These are phyloP conservation scores for Anthracocystis setariae DNA, from an alignment of 1,284 basidiomycete genomes.

Conservation along the genomic window DNA sequence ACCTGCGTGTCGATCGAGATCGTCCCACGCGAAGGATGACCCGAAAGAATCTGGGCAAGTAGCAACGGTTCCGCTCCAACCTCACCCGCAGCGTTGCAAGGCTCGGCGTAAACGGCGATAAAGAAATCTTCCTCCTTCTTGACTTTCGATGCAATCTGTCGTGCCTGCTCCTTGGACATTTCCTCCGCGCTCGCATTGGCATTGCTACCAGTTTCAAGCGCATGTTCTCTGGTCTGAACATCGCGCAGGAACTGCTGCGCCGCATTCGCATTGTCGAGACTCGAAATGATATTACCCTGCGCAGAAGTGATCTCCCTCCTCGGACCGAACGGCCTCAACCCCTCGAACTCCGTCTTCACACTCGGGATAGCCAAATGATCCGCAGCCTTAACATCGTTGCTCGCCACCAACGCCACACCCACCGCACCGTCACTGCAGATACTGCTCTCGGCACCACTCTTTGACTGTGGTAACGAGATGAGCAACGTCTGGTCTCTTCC, in stretches of 20 bases:
- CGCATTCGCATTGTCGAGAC: slow-evolving; percentile 76
- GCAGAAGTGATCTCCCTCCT: slow-evolving; percentile 75
- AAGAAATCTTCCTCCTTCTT: slow-evolving; percentile 79
- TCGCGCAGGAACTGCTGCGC: slow-evolving; percentile 76
- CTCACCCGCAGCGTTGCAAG: not conserved
- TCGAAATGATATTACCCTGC: slow-evolving; percentile 81
- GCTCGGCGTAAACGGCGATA: slow-evolving; percentile 69
- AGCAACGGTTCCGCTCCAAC: slow-evolving; percentile 18
- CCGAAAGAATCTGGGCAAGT: slow-evolving; percentile 73
- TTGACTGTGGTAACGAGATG: slow-evolving; percentile 65
- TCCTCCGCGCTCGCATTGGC: slow-evolving; percentile 33
- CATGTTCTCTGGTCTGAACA: slow-evolving; percentile 69
- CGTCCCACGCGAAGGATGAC: slow-evolving; percentile 81
- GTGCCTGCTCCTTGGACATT: slow-evolving; percentile 40
- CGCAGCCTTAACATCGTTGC: slow-evolving; percentile 19
- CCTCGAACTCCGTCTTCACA: slow-evolving; percentile 71
- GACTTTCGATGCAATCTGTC: slow-evolving; percentile 51
- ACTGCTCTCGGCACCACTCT: slow-evolving; percentile 67
- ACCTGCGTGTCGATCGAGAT: slow-evolving; percentile 76
- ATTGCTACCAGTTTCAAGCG: slow-evolving; percentile 10
- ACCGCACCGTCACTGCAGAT: slow-evolving; percentile 76
- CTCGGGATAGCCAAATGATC: slow-evolving; percentile 49
- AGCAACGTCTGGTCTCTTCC: slow-evolving; percentile 82
- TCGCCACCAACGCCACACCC: slow-evolving; percentile 74
- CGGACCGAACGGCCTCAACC: slow-evolving; percentile 72